Evolutionary conservation across 1,139 yeast genomes (phyloP).

Genomic region (Protomyces gravidus): DNA sequence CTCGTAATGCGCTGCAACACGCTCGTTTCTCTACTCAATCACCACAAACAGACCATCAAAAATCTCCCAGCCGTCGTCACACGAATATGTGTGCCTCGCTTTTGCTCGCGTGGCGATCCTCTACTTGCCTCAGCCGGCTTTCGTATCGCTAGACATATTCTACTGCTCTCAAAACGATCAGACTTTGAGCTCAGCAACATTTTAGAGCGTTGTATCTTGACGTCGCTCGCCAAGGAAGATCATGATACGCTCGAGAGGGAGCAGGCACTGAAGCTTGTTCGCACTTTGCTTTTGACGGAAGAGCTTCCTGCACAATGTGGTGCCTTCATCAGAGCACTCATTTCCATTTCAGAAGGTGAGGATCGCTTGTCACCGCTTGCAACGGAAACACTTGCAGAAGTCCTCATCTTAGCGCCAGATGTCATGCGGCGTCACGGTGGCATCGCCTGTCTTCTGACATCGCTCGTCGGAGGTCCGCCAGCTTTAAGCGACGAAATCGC

Average conservation of each 20-base stretch:
- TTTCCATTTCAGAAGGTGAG: slow-evolving; percentile 63
- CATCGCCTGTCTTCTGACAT: slow-evolving; percentile 54
- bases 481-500: slow-evolving; percentile 52
- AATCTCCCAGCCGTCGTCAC: not conserved
- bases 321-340: slow-evolving; percentile 67
- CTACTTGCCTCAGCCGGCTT: slow-evolving; percentile 66
- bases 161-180: slow-evolving; percentile 51
- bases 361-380: slow-evolving; percentile 55
- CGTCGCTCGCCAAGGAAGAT: slow-evolving; percentile 57
- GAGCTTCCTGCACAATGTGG: slow-evolving; percentile 54
- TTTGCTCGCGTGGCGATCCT: slow-evolving; percentile 5
- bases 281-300: slow-evolving; percentile 58
- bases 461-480: slow-evolving; percentile 58
- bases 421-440: slow-evolving; percentile 60
- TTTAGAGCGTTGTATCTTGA: slow-evolving; percentile 58
- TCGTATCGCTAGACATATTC: slow-evolving; percentile 62
- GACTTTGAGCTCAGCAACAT: slow-evolving; percentile 47
- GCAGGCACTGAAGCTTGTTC: slow-evolving; percentile 69
- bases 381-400: slow-evolving; percentile 68
- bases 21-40: slow-evolving; percentile 53
- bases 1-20: slow-evolving; percentile 61
- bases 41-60: not conserved
- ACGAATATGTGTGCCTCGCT: not conserved
- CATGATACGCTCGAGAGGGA: slow-evolving; percentile 61
- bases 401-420: slow-evolving; percentile 58